Conservation (phyloP, 495 filamentous ascomycete species). For the Tuber microsphaerosporum region DNA sequence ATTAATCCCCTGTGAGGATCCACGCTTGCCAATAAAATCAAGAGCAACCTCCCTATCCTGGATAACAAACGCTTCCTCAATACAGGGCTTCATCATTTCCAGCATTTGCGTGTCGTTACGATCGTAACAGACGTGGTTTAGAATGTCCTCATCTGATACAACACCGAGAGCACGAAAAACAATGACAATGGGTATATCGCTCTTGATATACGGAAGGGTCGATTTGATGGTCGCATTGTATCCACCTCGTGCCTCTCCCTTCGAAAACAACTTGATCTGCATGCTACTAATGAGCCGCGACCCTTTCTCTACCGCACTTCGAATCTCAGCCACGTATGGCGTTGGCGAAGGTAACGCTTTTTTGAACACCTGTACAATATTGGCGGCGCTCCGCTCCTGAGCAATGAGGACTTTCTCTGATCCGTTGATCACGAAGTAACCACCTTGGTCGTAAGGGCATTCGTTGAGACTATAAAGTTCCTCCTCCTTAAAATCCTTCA, state of each 20-base stretch:
- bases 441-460: conserved; percentile 94
- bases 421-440: conserved; percentile 99
- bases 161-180: conserved; percentile 94
- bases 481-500: conserved; percentile 71
- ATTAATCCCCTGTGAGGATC: conserved; percentile 63
- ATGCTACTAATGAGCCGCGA: conserved; percentile 86
- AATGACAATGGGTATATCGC: conserved; percentile 84
- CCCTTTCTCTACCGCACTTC: conserved; percentile 92
- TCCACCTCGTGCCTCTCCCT: conserved; percentile 70
- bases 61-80: conserved; percentile 92
- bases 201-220: conserved; percentile 84
- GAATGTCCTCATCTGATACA: conserved; percentile 94
- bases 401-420: conserved; percentile 98
- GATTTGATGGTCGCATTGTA: conserved; percentile 83
- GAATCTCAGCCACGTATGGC: conserved; percentile 88
- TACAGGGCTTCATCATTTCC: conserved; percentile 91
- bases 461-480: conserved; percentile 81
- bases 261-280: conserved; percentile 76
- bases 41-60: conserved; percentile 93
- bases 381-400: conserved; percentile 92
- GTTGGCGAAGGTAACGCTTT: conserved; percentile 81
- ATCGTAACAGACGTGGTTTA: conserved; percentile 96
- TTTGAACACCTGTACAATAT: conserved; percentile 98
- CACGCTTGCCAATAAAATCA: conserved; percentile 91
- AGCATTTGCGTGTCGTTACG: conserved; percentile 92